These are phyloP conservation scores for Colletotrichum navitas DNA, from an alignment of 2,329 filamentous ascomycete species.

Conservation along the genomic window DNA sequence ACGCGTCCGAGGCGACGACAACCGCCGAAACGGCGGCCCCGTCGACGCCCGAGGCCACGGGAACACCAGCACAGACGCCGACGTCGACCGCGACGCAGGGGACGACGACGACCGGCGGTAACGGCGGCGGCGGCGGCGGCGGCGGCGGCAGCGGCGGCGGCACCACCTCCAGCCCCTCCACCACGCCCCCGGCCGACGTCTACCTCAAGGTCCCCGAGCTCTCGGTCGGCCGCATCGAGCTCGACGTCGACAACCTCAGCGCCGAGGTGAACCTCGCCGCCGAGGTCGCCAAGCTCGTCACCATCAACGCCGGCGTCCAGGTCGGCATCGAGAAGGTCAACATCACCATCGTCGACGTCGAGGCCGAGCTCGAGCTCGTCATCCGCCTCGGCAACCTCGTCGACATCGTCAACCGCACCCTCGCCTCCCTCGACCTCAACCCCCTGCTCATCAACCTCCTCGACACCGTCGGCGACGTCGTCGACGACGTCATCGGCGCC, in stretches of 20 bases:
- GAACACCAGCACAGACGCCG: slow-evolving; percentile 28
- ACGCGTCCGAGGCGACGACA: slow-evolving; percentile 34
- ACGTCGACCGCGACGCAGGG: slow-evolving; percentile 40
- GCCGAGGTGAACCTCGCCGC: slow-evolving; percentile 72
- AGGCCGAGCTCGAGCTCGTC: slow-evolving; percentile 69
- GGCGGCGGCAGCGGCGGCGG: slow-evolving; percentile 42
- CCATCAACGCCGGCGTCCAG: slow-evolving; percentile 66
- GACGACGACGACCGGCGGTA: slow-evolving; percentile 42
- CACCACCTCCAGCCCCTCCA: slow-evolving; percentile 45
- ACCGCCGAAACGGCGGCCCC: slow-evolving; percentile 32
- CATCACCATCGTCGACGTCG: slow-evolving; percentile 71
- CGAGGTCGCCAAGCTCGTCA: slow-evolving; percentile 69
- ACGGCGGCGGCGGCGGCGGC: slow-evolving; percentile 9
- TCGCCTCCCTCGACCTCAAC: slow-evolving; percentile 70
- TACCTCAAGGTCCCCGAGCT: slow-evolving; percentile 69
- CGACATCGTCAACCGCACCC: slow-evolving; percentile 71
- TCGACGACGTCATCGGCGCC: slow-evolving; percentile 66
- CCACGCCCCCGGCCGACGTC: slow-evolving; percentile 65
- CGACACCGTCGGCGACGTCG: slow-evolving; percentile 64
- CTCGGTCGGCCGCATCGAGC: slow-evolving; percentile 69
- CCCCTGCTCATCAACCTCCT: slow-evolving; percentile 69
- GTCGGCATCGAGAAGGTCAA: slow-evolving; percentile 65
- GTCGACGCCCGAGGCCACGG: slow-evolving; percentile 42
- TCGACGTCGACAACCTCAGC: slow-evolving; percentile 69
- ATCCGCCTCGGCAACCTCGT: slow-evolving; percentile 71